Conservation (phyloP, 1,284 basidiomycete genomes). For the Cryptococcus hybrid region DNA sequence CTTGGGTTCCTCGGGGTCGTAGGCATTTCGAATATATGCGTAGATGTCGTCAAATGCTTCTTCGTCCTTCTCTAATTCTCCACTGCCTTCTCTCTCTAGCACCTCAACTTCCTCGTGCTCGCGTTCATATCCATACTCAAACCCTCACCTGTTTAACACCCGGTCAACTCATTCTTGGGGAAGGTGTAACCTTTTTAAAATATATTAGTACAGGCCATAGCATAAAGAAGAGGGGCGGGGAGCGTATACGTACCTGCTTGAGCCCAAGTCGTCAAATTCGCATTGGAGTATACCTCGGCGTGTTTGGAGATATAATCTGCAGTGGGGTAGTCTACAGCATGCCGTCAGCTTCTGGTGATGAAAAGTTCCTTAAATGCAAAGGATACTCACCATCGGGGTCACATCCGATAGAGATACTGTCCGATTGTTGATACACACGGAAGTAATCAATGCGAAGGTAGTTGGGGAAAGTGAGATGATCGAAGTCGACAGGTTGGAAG, state of each 20-base stretch:
- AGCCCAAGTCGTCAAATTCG: constrained; percentile 49
- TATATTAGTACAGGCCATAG: too few species aligned
- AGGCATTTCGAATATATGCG: too few species aligned
- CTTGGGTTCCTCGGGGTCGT: too few species aligned
- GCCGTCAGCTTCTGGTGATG: neutral
- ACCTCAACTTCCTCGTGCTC: too few species aligned
- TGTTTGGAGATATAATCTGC: constrained; percentile 44
- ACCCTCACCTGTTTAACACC: too few species aligned
- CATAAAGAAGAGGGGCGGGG: neutral
- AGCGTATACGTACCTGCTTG: constrained; percentile 26
- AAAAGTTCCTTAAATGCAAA: constrained; percentile 44
- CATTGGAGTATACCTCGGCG: constrained; percentile 39
- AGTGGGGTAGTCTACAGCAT: constrained; percentile 39
- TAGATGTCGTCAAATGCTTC: too few species aligned
- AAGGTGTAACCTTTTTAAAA: constrained; percentile 26
- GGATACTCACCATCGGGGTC: constrained; percentile 63
- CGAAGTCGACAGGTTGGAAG: constrained; percentile 59
- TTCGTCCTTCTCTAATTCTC: too few species aligned
- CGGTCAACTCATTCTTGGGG: constrained; percentile 37
- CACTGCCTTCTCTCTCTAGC: too few species aligned
- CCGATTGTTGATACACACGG: constrained; percentile 69
- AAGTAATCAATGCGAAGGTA: constrained; percentile 78
- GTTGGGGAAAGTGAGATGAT: constrained; percentile 65
- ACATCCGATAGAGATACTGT: constrained; percentile 70
- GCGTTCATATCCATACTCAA: too few species aligned